phyloP scores from a whole-genome alignment of 1,284 basidiomycete genomes.

The Gymnopus androsaceus region DNA sequence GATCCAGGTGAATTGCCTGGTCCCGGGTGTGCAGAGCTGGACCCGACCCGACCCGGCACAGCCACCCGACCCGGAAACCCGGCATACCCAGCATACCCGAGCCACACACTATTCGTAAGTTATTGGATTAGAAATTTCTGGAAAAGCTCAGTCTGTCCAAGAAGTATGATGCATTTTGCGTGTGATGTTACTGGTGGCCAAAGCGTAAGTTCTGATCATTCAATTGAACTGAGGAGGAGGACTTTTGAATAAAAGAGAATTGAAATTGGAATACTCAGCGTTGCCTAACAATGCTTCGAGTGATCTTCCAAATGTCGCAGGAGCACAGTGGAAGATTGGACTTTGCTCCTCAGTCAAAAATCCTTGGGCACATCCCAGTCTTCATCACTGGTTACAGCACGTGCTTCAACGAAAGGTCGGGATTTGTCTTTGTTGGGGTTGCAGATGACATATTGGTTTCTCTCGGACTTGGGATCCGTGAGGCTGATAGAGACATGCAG shows the following conservation, averaged over 20 bases:
- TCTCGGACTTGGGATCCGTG: slow-evolving; percentile 13
- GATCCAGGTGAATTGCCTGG: too few relatives aligned
- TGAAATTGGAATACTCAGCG: slow-evolving; percentile 19
- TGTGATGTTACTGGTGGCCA: not conserved
- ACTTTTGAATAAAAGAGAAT: slow-evolving; percentile 20
- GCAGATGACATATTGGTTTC: slow-evolving; percentile 3
- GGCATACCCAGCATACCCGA: too few relatives aligned
- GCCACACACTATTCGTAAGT: too few relatives aligned
- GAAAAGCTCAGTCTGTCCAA: too few relatives aligned
- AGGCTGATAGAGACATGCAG: slow-evolving; percentile 13
- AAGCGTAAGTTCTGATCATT: not conserved
- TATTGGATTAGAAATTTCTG: too few relatives aligned
- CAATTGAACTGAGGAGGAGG: slow-evolving; percentile 18
- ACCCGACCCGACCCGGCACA: too few relatives aligned
- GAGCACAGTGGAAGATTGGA: too few relatives aligned
- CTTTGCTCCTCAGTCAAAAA: too few relatives aligned
- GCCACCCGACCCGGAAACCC: too few relatives aligned
- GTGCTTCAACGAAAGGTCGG: not conserved
- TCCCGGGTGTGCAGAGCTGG: too few relatives aligned
- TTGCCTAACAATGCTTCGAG: slow-evolving; percentile 19
- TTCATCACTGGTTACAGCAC: slow-evolving; percentile 17
- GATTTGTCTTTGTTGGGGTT: slow-evolving; percentile 7
- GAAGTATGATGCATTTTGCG: not conserved
- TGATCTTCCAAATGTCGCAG: slow-evolving; percentile 21
- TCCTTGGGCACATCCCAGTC: slow-evolving; percentile 12